Conservation (phyloP, 2,329 filamentous ascomycete genomes). For the Teratosphaeria destructans region DNA sequence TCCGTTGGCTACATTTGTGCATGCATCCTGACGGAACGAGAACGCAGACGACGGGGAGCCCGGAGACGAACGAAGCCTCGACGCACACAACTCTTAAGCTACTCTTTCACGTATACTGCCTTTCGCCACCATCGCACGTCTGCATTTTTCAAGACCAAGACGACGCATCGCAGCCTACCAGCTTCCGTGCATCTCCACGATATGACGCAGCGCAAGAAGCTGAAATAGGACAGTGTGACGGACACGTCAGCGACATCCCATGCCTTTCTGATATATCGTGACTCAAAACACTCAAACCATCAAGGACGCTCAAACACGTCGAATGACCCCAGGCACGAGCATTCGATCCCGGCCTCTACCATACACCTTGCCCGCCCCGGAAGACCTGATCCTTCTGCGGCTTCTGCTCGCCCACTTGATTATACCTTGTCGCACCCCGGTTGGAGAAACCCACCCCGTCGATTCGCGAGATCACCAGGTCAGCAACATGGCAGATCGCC, state of each 20-base stretch:
- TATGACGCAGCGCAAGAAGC: no score
- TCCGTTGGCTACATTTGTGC: not conserved
- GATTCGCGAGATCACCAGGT: slow-evolving; percentile 9
- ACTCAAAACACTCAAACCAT: no score
- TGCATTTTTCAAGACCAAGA: no score
- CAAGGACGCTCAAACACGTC: not conserved
- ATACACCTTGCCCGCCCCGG: not conserved
- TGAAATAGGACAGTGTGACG: no score
- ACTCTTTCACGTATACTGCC: no score
- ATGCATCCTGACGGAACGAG: not conserved
- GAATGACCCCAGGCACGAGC: not conserved
- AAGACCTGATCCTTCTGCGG: not conserved
- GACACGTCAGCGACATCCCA: no score
- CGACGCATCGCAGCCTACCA: no score
- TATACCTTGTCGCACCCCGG: not conserved
- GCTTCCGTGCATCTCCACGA: not conserved
- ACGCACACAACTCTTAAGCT: no score
- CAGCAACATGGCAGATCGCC: slow-evolving; percentile 4
- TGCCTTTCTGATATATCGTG: no score
- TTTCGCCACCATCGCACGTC: no score
- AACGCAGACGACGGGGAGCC: not conserved
- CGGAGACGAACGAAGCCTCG: no score
- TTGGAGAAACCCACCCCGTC: slow-evolving; percentile 14
- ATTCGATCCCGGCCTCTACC: not conserved
- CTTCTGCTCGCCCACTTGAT: not conserved